Conservation (phyloP, 805 yeast species). For the Candida broadrunensis region DNA sequence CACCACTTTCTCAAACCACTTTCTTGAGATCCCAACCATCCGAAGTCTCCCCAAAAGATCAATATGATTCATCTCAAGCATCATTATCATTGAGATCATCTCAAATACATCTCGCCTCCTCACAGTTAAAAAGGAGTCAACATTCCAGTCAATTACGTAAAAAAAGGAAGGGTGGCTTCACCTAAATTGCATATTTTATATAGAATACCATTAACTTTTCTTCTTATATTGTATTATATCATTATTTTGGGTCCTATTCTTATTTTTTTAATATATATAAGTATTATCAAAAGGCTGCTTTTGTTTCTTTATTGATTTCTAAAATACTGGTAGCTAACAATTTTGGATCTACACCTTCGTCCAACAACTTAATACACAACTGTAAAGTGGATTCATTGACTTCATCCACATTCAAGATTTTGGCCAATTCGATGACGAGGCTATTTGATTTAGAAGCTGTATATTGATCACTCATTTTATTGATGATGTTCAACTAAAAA, state of each 20-base stretch:
- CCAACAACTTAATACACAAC: slow-evolving; percentile 30
- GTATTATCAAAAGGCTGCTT: slow-evolving; percentile 4
- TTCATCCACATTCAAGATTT: slow-evolving; percentile 17
- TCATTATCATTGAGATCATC: slow-evolving; percentile 1
- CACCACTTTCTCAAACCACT: neutral
- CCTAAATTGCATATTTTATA: slow-evolving; percentile 17
- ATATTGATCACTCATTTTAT: neutral
- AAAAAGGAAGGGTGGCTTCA: slow-evolving; percentile 50
- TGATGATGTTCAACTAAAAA: no score
- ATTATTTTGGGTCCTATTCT: neutral
- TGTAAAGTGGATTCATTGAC: slow-evolving; percentile 28
- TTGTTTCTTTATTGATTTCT: slow-evolving; percentile 24
- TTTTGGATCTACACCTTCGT: slow-evolving; percentile 39
- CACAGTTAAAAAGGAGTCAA: slow-evolving; percentile 8
- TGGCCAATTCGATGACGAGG: slow-evolving; percentile 21
- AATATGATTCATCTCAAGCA: no score
- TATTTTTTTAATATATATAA: no score
- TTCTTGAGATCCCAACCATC: neutral
- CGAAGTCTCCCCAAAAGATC: no score
- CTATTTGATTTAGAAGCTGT: slow-evolving; percentile 8
- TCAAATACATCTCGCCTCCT: no score
- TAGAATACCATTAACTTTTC: no score
- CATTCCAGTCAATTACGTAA: slow-evolving; percentile 24
- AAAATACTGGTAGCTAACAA: slow-evolving; percentile 22
- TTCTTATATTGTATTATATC: no score